These are phyloP conservation scores for Schwanniomyces sp. DNA, from an alignment of 805 yeast genomes.

Conservation along the genomic window DNA sequence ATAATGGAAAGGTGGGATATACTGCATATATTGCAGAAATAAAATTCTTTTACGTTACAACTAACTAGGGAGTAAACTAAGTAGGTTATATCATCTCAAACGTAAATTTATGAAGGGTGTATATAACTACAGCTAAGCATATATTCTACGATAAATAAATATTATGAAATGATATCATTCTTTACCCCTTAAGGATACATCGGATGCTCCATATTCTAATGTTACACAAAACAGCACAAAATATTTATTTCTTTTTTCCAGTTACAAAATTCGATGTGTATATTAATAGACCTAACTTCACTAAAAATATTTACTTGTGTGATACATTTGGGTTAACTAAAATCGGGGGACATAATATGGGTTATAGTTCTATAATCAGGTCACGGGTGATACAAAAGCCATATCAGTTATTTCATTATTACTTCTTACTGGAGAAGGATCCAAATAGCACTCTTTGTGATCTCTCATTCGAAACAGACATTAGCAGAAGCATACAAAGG, in stretches of 20 bases:
- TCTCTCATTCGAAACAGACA: slow-evolving; percentile 49
- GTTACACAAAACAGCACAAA: not conserved
- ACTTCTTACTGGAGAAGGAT: slow-evolving; percentile 56
- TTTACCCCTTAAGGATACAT: not conserved
- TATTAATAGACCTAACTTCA: not conserved
- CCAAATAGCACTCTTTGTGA: slow-evolving; percentile 50
- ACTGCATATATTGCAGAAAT: not conserved
- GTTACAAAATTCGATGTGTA: not conserved
- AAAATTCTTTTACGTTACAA: not conserved
- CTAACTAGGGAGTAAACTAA: too few relatives aligned
- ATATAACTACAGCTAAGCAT: too few relatives aligned
- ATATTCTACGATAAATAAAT: too few relatives aligned
- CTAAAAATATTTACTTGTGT: not conserved
- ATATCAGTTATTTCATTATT: slow-evolving; percentile 44
- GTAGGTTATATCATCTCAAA: too few relatives aligned
- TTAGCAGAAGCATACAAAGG: slow-evolving; percentile 38
- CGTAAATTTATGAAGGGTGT: too few relatives aligned
- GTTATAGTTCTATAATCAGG: slow-evolving; percentile 5
- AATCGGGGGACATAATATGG: not conserved
- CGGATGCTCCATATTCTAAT: not conserved
- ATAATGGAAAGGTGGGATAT: not conserved
- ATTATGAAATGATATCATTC: not conserved
- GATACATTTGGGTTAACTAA: not conserved
- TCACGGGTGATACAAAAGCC: slow-evolving; percentile 33
- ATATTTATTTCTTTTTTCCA: not conserved